These are phyloP conservation scores for Chrysoporthe puriensis DNA, from an alignment of 2,329 filamentous ascomycete species.

Conservation along the genomic window DNA sequence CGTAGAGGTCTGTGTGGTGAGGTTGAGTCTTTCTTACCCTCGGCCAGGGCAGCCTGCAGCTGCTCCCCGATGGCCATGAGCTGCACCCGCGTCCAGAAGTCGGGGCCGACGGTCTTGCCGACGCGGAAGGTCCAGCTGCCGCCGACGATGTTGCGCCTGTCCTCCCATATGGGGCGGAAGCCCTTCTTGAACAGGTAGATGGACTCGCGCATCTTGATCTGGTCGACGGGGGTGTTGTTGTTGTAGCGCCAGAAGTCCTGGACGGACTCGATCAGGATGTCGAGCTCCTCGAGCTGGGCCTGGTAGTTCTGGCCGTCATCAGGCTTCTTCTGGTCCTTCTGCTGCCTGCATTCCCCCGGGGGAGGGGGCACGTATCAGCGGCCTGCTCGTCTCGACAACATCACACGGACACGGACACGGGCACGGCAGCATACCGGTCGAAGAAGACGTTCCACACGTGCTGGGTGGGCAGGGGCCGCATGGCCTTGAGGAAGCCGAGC, in stretches of 20 bases:
- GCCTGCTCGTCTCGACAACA: background rate
- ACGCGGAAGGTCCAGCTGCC: conserved; percentile 94
- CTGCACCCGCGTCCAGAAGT: conserved; percentile 82
- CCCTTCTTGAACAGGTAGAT: conserved; percentile 81
- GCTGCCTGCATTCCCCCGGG: conserved; percentile 38
- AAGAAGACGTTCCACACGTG: conserved; percentile 79
- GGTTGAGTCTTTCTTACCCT: conserved; percentile 52
- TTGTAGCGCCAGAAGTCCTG: conserved; percentile 85
- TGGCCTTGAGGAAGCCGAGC: conserved; percentile 78
- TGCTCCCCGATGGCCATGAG: conserved; percentile 83
- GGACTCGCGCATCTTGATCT: conserved; percentile 76
- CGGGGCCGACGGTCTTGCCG: conserved; percentile 71
- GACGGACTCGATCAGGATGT: conserved; percentile 72
- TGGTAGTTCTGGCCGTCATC: conserved; percentile 51
- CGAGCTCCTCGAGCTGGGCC: conserved; percentile 63
- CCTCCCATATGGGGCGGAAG: conserved; percentile 80
- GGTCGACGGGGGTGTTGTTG: conserved; percentile 78
- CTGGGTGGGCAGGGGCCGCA: conserved; percentile 74
- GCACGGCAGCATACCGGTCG: conserved; percentile 51
- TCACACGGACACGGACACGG: conserved; percentile 7
- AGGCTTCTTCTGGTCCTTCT: conserved; percentile 48
- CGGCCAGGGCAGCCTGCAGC: conserved; percentile 73
- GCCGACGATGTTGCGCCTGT: conserved; percentile 81
- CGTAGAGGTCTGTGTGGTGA: too few species aligned
- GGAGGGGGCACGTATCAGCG: conserved; percentile 8